phyloP scores from a whole-genome alignment of 345 rosid genomes.

The Citrus trifoliata region DNA sequence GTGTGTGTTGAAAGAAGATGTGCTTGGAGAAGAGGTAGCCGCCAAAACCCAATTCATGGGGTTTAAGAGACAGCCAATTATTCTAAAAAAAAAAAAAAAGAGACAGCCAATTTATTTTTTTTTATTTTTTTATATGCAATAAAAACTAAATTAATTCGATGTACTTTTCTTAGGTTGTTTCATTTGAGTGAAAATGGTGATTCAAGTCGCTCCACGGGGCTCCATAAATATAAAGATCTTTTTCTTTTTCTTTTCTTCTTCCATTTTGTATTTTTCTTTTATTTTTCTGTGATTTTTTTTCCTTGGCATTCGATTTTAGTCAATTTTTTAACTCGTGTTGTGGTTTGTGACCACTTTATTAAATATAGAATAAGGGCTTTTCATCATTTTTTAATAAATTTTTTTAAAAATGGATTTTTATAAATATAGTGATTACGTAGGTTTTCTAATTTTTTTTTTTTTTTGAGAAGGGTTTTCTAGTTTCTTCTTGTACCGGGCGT shows the following conservation, averaged over 20 bases:
- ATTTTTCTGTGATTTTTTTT: neutral
- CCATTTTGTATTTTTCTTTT: too few relatives aligned
- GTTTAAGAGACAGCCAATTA: slow-evolving; percentile 21
- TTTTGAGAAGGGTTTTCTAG: slow-evolving; percentile 11
- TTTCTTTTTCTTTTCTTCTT: neutral
- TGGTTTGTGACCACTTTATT: too few relatives aligned
- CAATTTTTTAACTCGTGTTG: neutral
- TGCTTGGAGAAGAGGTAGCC: slow-evolving; percentile 39
- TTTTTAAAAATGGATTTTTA: too few relatives aligned
- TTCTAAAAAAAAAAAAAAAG: too few relatives aligned
- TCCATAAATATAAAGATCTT: neutral
- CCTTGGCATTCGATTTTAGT: neutral
- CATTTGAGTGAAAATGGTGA: slow-evolving; percentile 7
- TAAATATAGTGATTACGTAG: neutral
- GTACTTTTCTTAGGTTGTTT: neutral
- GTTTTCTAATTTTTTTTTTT: slow-evolving; percentile 6
- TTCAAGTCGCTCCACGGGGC: slow-evolving; percentile 8
- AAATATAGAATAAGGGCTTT: neutral
- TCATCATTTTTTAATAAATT: too few relatives aligned
- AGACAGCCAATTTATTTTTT: neutral
- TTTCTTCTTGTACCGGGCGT: neutral
- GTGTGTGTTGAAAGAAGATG: neutral
- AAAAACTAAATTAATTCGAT: neutral
- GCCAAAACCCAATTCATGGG: slow-evolving; percentile 42
- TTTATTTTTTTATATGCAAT: neutral